Evolutionary conservation across 768 basidiomycete genomes (phyloP).

Genomic region (Gymnopilus junonius): DNA sequence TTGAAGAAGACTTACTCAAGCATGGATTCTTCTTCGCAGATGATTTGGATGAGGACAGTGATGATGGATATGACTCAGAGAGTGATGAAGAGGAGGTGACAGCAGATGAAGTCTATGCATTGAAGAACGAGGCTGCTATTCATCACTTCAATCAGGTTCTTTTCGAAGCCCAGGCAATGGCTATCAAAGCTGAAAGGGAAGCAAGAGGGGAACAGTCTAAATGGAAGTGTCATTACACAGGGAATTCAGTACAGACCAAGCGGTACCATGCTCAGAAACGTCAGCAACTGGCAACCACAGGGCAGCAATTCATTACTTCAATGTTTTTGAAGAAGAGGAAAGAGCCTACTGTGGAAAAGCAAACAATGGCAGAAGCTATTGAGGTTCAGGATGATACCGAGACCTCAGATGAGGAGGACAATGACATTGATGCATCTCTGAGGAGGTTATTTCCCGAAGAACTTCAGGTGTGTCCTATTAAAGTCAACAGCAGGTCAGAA

Average conservation of each 20-base stretch:
- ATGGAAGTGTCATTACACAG: constrained; percentile 11
- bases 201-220: neutral
- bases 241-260: constrained; percentile 13
- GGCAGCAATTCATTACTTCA: constrained; percentile 3
- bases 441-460: neutral
- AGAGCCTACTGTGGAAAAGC: neutral
- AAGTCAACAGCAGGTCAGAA: neutral
- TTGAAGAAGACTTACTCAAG: too few relatives aligned
- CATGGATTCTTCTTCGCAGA: too few relatives aligned
- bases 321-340: neutral
- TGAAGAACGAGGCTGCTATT: neutral
- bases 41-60: too few relatives aligned
- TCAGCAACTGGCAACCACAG: constrained; percentile 1
- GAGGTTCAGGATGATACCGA: too few relatives aligned
- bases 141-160: neutral
- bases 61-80: too few relatives aligned
- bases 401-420: neutral
- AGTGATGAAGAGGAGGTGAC: neutral
- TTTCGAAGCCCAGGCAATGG: neutral
- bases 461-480: too few relatives aligned
- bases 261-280: constrained; percentile 8
- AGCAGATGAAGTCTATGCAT: neutral
- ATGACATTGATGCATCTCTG: neutral
- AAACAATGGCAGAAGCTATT: neutral
- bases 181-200: neutral